A percentile compares a stretch with the other conserved stretches of the same genome.
phyloP scores from a whole-genome alignment of 306 rosid species.

The Fragaria ananassa region DNA sequence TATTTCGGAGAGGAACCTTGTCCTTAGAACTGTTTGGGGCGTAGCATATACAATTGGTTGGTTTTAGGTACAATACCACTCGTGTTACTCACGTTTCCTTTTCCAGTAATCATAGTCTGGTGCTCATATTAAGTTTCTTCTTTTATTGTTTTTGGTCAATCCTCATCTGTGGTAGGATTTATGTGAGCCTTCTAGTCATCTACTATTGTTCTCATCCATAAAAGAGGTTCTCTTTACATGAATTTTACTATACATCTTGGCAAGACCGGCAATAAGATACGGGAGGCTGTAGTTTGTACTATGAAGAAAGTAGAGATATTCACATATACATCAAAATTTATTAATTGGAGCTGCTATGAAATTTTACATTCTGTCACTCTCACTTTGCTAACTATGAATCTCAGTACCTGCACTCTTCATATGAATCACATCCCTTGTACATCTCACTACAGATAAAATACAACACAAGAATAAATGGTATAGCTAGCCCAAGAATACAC shows the following conservation, averaged over 20 bases:
- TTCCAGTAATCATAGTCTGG: background rate
- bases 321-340: slow-evolving; percentile 2
- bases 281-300: background rate
- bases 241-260: no score
- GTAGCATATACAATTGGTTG: background rate
- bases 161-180: background rate
- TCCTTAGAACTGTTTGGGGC: background rate
- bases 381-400: background rate
- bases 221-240: background rate
- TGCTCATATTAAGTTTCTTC: background rate
- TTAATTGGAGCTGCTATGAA: background rate
- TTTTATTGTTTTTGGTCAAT: background rate
- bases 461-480: background rate
- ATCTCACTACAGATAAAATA: background rate
- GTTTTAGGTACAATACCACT: background rate
- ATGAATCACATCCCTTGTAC: background rate
- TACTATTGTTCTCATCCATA: background rate
- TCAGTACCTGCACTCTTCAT: background rate
- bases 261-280: background rate
- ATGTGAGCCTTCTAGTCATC: background rate
- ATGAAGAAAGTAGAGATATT: background rate
- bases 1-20: background rate
- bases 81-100: background rate
- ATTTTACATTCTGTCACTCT: background rate
- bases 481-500: background rate